These are phyloP conservation scores for Rhodotorula sp. DNA, from an alignment of 1,284 basidiomycete species.

Conservation along the genomic window DNA sequence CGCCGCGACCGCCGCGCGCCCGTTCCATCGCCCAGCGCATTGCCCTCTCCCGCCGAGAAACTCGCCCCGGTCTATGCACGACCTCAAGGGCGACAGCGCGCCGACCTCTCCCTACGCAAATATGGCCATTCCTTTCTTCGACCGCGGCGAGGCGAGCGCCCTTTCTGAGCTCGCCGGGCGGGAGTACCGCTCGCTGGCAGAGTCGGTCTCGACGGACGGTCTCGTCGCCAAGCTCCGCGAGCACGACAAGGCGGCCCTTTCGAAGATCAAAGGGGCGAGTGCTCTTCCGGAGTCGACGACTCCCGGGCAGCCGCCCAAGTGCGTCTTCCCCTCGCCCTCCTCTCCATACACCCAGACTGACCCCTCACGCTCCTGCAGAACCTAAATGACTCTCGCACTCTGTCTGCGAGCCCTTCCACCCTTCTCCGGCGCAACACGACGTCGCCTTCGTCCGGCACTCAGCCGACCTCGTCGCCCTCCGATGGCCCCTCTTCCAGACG, in stretches of 20 bases:
- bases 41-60: neutral
- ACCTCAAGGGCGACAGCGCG: neutral
- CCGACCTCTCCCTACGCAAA: constrained; percentile 12
- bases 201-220: neutral
- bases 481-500: neutral
- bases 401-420: neutral
- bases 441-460: neutral
- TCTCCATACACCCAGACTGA: neutral
- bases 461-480: too few relatives aligned
- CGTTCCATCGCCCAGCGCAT: neutral
- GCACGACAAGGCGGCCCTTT: constrained; percentile 2
- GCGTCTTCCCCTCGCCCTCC: neutral
- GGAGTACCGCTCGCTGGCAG: constrained; percentile 4
- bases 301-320: neutral
- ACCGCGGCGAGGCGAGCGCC: neutral
- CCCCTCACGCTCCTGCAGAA: neutral
- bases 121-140: constrained; percentile 5
- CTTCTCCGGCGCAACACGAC: neutral
- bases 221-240: constrained; percentile 3
- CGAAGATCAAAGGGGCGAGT: neutral
- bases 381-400: neutral
- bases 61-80: constrained; percentile 6
- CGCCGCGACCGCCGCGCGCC: neutral
- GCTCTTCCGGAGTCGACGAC: too few relatives aligned
- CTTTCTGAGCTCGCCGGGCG: neutral